Conservation (phyloP, 352 stramenopile genomes). For the Peronosclerospora sorghi region DNA sequence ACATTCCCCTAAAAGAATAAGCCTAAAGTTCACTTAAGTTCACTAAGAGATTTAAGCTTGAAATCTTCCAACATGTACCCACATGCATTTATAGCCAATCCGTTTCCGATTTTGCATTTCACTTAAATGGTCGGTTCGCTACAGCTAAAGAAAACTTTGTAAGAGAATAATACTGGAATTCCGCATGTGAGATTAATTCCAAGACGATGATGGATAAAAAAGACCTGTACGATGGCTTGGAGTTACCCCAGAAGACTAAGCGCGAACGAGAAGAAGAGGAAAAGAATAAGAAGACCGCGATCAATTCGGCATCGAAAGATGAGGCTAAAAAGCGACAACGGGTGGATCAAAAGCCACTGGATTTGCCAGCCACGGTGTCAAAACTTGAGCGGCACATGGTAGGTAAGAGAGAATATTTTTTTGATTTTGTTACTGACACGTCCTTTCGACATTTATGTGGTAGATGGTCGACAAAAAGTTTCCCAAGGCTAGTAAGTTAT, state of each 20-base stretch:
- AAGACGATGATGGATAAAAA: slow-evolving; percentile 1
- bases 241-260: slow-evolving; percentile 35
- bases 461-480: slow-evolving; percentile 73
- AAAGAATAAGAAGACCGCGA: not conserved
- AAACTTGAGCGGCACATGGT: slow-evolving; percentile 69
- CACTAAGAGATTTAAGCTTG: no score
- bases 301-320: not conserved
- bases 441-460: not conserved
- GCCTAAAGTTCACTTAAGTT: no score
- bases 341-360: slow-evolving; percentile 19
- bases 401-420: not conserved
- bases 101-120: no score
- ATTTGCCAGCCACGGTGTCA: slow-evolving; percentile 28
- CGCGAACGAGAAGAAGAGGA: slow-evolving; percentile 16
- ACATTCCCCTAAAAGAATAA: no score
- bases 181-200: no score
- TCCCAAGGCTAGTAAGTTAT: slow-evolving; percentile 46
- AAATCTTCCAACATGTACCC: no score
- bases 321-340: slow-evolving; percentile 16
- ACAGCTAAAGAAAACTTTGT: no score
- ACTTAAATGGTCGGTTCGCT: no score
- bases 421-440: not conserved
- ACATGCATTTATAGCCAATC: no score
- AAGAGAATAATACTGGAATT: no score
- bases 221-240: slow-evolving; percentile 52